Percentiles rank a stretch among this genome's conserved stretches.
Evolutionary conservation across 805 yeast genomes (phyloP).

Genomic region (Zygosaccharomyces kombuchaensis): DNA sequence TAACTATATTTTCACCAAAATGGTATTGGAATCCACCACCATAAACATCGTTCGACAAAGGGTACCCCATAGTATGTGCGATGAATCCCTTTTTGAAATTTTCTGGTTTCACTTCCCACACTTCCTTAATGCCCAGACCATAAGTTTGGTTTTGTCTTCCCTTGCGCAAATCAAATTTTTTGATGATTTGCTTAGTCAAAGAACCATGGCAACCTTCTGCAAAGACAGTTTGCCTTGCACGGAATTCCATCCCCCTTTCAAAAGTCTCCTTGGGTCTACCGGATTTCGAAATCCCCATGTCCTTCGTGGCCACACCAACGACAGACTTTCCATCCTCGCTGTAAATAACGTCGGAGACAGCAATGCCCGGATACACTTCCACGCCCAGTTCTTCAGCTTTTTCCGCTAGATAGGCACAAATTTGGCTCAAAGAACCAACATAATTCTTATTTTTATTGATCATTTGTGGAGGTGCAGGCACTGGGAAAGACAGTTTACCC

Average conservation of each 20-base stretch:
- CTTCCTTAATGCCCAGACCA: conserved; percentile 94
- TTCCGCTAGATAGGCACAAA: conserved; percentile 77
- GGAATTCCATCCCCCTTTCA: conserved; percentile 97
- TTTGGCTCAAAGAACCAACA: conserved; percentile 77
- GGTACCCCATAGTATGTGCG: conserved; percentile 87
- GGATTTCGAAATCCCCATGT: conserved; percentile 73
- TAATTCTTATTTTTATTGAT: conserved; percentile 74
- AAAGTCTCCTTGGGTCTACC: conserved; percentile 80
- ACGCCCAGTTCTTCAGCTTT: conserved; percentile 92
- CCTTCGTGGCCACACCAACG: conserved; percentile 90
- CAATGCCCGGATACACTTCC: conserved; percentile 85
- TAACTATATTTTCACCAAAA: conserved; percentile 87
- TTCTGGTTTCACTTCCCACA: conserved; percentile 88
- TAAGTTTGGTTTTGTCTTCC: conserved; percentile 77
- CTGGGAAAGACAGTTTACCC: conserved; percentile 53
- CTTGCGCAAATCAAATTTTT: conserved; percentile 62
- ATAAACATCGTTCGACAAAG: conserved; percentile 66
- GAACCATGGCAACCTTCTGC: conserved; percentile 99
- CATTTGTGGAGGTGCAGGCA: conserved; percentile 95
- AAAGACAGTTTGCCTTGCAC: conserved; percentile 79
- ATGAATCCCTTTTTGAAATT: conserved; percentile 78
- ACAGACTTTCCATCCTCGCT: conserved; percentile 52
- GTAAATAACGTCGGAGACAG: conserved; percentile 76
- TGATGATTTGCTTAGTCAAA: conserved; percentile 69
- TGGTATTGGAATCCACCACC: conserved; percentile 99